Evolutionary conservation across 1,284 basidiomycete species (phyloP), one percentile per base, ranked within the genome.

Genomic region (Ustilago xerochloae): DNA sequence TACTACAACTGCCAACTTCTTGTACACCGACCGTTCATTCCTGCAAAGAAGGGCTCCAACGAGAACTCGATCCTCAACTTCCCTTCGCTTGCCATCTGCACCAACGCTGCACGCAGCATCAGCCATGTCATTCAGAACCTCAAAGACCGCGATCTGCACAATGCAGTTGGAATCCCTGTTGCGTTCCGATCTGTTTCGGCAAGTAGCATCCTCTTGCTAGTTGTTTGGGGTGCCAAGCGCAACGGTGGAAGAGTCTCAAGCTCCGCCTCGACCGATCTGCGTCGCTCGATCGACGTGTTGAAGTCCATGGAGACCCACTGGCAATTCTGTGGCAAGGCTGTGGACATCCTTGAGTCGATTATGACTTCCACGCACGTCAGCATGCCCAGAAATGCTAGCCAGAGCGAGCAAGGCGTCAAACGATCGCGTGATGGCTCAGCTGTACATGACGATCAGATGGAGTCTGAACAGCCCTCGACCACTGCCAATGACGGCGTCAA

Each of bases 11-110:
- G 61, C 30, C 79, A 81, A 56, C 68, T 80, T 24, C 43, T 81
- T 18, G 77, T 80, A 13, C 80, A 81, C 38, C 67, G 80, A n/a
- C 80, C 80, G 3, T 81, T 79, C 63, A 78, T 81, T 45, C 63
- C 73, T n/a, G 71, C 65, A n/a, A 60, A 64, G 24, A 78, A 75
- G 61, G 55, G 63, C 1, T 49, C 36, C 36, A 60, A 43, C 29
- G 60, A 67, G 18, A 64, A 26, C n/a, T 71, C 78, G 12, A 69
- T 69, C 35, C 68, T 80, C 59, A 81, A 78, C 29, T 81, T 79
- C 63, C 77, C 79, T 15, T 81, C 79, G 5, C 69, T 81, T 16
- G 80, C 80, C 52, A 81, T 81, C 39, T 76, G 73, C 57, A 80
- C 80, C 55, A 81, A 81, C 38, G 78, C 80, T 4, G 75, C 80